Conservation (phyloP, 2,329 filamentous ascomycete genomes). For the Colletotrichum paranaense region DNA sequence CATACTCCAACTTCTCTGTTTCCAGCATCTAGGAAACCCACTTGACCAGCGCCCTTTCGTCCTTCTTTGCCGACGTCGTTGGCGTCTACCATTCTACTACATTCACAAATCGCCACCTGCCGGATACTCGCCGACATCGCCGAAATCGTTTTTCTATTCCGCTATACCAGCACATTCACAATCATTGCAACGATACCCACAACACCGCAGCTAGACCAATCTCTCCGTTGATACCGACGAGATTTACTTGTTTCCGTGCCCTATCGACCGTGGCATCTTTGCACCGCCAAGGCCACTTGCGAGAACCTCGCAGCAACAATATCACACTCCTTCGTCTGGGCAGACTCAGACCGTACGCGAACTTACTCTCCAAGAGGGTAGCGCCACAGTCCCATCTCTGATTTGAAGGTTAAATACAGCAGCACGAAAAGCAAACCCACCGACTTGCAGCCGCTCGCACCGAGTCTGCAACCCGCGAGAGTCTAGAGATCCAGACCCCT, state of each 20-base stretch:
- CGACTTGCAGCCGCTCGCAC: conserved; percentile 15
- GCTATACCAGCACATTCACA: not conserved
- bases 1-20: conserved; percentile 1
- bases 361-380: not conserved
- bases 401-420: conserved; percentile 20
- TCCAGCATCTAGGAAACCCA: not conserved
- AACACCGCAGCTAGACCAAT: conserved; percentile 1
- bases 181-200: not conserved
- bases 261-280: not conserved
- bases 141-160: not conserved
- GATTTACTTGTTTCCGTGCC: not conserved
- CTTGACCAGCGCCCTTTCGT: conserved; percentile 2
- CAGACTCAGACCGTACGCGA: not conserved
- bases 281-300: not conserved
- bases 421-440: not conserved
- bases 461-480: conserved; percentile 30
- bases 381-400: conserved; percentile 13
- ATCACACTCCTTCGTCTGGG: not conserved
- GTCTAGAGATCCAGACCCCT: conserved; percentile 26
- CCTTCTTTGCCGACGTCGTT: conserved; percentile 17
- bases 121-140: conserved; percentile 11
- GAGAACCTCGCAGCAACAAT: not conserved
- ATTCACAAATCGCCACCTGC: conserved; percentile 10
- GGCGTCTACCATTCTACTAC: conserved; percentile 1
- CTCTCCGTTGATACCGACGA: not conserved